Base-by-base conservation (phyloP, 1,284 basidiomycete species). In the Butyriboletus regius region DNA sequence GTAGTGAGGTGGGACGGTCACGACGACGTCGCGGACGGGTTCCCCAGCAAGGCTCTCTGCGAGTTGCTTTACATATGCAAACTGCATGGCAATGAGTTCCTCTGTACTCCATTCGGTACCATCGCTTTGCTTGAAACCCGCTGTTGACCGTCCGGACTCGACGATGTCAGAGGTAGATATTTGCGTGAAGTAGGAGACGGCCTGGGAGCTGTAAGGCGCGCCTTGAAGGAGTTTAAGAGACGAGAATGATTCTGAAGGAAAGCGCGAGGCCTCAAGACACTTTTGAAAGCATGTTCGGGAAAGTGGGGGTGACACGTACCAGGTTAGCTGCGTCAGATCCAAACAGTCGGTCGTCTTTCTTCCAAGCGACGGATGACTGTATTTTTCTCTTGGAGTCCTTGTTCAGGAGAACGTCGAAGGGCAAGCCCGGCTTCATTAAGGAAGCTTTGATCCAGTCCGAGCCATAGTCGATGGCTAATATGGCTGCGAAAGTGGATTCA, bases 361-460 rank as follows among this genome's bases (percentile, higher is more conserved):
- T 94, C 88, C 88, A 95, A 29, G 78, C 86, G 0, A 97, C 88
- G 2, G 85, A 82, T 20, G 89, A 83, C 60, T 88, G 86, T 46
- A 97, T 91, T 73, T 98, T 98, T 57, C 95, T 79, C 73, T 97
- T 98, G 36, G 91, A 95, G 68, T 98, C 95, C 66, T 91, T 89
- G 72, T 96, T 94, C 44, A 98, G 75, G 32, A 99, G 76, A 29
- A 99, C 91, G 70, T 99, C 95, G 62, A 98, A 96, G 1, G 95
- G 93, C 45, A 91, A 75, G 36, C 94, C 95, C 1, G 95, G 95
- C 65, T 95, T 95, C 79, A 98, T 89, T 54, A 98, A 75, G 9
- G 93, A 94, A 26, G 92, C 88, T 70, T 98, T 98, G 64, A 92
- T 95, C 76, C 84, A 92, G 72, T 97, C 93, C 36, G 89, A 81